Evolutionary conservation across 1,284 basidiomycete species (phyloP).

Genomic region (Trametes versicolor): DNA sequence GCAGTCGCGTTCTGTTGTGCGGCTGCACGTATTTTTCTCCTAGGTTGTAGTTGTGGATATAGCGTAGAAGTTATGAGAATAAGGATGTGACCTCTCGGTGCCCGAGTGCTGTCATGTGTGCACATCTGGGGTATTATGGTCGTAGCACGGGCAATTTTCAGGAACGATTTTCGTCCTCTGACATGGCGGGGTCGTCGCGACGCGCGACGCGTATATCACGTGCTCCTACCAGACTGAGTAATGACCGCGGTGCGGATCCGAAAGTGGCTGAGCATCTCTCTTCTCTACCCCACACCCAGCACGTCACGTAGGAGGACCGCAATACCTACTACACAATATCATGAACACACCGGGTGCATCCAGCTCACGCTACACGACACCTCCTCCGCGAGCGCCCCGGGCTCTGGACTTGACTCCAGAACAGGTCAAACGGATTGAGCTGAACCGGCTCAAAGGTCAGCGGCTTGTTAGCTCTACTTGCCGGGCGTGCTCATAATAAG

Average conservation of each 20-base stretch:
- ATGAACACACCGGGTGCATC: constrained; percentile 28
- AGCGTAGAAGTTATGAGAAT: constrained; percentile 10
- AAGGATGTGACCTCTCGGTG: neutral
- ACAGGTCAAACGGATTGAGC: constrained; percentile 51
- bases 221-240: neutral
- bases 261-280: neutral
- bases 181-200: too few species aligned
- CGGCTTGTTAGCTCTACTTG: constrained; percentile 35
- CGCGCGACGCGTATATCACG: constrained; percentile 1
- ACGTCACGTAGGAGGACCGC: neutral
- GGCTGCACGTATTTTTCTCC: constrained; percentile 9
- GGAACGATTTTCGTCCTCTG: too few species aligned
- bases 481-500: constrained; percentile 70
- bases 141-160: too few species aligned
- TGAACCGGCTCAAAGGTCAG: constrained; percentile 53
- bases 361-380: constrained; percentile 36
- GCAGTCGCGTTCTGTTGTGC: constrained; percentile 2
- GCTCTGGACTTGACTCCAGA: constrained; percentile 48
- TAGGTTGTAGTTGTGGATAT: constrained; percentile 1
- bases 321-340: neutral
- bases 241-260: neutral
- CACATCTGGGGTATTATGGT: too few species aligned
- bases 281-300: neutral
- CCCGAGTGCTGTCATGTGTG: neutral
- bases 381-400: constrained; percentile 38